A percentile compares a stretch with the other conserved stretches of the same genome.
Evolutionary conservation across 805 yeast genomes (phyloP).

Genomic region (Starmerella roubikii): DNA sequence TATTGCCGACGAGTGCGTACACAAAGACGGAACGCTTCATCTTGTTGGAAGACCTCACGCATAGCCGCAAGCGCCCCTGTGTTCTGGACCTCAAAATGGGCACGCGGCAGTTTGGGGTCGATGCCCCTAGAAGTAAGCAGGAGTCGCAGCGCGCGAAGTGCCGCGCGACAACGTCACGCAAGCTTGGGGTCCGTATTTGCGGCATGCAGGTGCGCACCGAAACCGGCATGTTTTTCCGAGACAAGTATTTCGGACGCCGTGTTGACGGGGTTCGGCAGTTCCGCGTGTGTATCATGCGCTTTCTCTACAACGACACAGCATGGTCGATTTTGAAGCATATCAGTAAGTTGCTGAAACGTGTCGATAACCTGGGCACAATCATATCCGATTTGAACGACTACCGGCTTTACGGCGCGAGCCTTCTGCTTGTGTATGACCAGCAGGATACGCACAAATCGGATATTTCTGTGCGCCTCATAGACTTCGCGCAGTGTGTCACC

Average conservation of each 20-base stretch:
- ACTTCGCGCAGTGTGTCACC: conserved; percentile 87
- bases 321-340: conserved; percentile 52
- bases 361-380: conserved; percentile 44
- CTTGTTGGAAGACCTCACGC: conserved; percentile 77
- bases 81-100: conserved; percentile 96
- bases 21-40: conserved; percentile 69
- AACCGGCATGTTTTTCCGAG: conserved; percentile 48
- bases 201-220: conserved; percentile 81
- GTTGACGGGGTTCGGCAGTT: conserved; percentile 62
- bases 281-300: conserved; percentile 57
- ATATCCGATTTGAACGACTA: conserved; percentile 53
- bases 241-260: conserved; percentile 84
- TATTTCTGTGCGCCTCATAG: conserved; percentile 49
- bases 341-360: conserved; percentile 47
- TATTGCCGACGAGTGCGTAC: background rate
- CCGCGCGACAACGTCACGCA: conserved; percentile 59
- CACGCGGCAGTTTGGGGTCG: conserved; percentile 95
- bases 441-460: conserved; percentile 20
- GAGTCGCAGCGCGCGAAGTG: conserved; percentile 75
- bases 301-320: conserved; percentile 62
- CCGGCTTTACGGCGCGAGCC: conserved; percentile 81
- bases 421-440: conserved; percentile 83
- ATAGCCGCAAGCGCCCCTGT: conserved; percentile 71
- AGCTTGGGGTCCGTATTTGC: conserved; percentile 82
- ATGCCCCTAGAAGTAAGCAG: conserved; percentile 60